Evolutionary conservation across 768 basidiomycete species (phyloP).

Genomic region (Lenzites betulinus): DNA sequence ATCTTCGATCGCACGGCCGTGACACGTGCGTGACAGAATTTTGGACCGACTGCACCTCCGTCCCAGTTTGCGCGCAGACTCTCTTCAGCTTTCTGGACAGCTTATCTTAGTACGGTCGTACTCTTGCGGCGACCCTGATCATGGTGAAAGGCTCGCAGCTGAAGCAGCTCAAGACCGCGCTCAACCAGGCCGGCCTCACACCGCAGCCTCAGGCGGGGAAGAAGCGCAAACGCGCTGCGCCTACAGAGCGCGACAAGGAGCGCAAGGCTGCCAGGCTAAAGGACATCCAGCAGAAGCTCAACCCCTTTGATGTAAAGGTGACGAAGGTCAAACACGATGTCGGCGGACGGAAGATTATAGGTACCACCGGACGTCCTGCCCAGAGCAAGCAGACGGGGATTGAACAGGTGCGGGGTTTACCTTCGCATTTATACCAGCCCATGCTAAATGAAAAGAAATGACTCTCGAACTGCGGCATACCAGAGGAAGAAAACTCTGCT

Average conservation of each 20-base stretch:
- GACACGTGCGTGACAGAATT: slow-evolving; percentile 4
- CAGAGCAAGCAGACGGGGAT: slow-evolving; percentile 89
- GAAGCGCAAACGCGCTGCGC: slow-evolving; percentile 65
- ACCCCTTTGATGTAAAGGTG: slow-evolving; percentile 93
- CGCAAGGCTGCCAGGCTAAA: slow-evolving; percentile 78
- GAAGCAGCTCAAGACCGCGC: slow-evolving; percentile 83
- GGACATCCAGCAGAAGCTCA: slow-evolving; percentile 83
- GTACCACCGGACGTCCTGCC: slow-evolving; percentile 79
- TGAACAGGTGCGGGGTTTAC: slow-evolving; percentile 65
- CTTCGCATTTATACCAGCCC: neutral
- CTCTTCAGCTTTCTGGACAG: no score
- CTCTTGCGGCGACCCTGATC: neutral
- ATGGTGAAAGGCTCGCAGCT: slow-evolving; percentile 91
- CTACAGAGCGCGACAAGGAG: slow-evolving; percentile 77
- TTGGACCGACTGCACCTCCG: neutral
- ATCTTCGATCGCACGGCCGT: neutral
- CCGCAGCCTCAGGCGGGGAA: slow-evolving; percentile 57
- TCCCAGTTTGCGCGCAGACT: no score
- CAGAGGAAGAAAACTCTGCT: slow-evolving; percentile 87
- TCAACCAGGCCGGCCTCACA: slow-evolving; percentile 78
- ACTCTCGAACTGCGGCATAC: slow-evolving; percentile 3
- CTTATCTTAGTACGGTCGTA: no score
- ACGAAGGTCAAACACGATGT: slow-evolving; percentile 93
- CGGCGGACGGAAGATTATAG: slow-evolving; percentile 85
- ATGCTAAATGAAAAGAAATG: neutral